Percentiles rank a stretch among this genome's conserved stretches.
Conservation (phyloP, 1,284 basidiomycete species). For the Leccinum griseonigrum region DNA sequence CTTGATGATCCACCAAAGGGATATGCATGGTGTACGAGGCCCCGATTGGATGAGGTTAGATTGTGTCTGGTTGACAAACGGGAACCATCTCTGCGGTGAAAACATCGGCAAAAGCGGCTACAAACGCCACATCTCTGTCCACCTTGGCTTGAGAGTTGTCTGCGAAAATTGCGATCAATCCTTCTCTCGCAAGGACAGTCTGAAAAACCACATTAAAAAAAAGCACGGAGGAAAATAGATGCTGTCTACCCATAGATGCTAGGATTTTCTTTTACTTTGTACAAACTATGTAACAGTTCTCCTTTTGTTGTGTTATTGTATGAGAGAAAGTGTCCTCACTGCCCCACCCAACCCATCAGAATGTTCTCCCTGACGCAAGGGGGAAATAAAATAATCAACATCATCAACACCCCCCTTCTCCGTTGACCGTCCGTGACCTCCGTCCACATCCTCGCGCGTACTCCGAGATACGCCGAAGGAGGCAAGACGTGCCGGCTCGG, state of each 20-base stretch:
- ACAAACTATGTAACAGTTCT: background rate
- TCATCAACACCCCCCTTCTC: background rate
- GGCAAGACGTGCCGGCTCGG: background rate
- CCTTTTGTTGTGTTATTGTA: too few species aligned
- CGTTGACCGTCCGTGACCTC: background rate
- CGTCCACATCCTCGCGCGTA: background rate
- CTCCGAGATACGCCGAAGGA: background rate
- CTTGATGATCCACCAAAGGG: background rate
- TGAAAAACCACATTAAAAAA: background rate
- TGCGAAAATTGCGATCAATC: background rate
- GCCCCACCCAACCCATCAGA: background rate
- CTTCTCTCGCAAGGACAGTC: background rate
- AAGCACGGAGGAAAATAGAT: background rate
- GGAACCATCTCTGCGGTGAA: background rate
- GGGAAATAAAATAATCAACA: background rate
- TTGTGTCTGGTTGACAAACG: background rate
- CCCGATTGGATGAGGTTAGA: background rate
- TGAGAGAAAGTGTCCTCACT: too few species aligned
- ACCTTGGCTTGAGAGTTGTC: background rate
- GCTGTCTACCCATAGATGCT: background rate
- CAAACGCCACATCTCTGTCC: background rate
- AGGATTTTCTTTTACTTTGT: background rate
- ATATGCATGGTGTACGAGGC: background rate
- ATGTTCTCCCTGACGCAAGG: background rate
- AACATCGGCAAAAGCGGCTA: background rate